phyloP scores from a whole-genome alignment of 2,329 filamentous ascomycete genomes.

The Cryphonectria carpinicola region DNA sequence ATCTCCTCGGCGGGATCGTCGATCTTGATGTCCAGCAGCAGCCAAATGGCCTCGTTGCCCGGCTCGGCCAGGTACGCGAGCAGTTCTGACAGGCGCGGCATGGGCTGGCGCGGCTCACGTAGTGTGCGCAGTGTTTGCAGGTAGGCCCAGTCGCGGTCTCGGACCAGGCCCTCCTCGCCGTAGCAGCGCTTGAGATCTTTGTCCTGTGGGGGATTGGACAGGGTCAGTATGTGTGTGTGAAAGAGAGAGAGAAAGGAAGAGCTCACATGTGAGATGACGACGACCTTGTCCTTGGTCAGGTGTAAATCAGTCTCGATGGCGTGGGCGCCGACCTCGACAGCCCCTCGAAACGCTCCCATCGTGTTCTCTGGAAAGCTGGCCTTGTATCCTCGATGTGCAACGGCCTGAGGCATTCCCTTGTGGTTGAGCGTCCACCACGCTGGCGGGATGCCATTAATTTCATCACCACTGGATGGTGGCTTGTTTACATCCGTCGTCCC shows the following conservation, averaged over 20 bases:
- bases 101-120: constrained; percentile 66
- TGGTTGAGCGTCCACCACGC: constrained; percentile 17
- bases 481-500: neutral
- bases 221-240: constrained; percentile 42
- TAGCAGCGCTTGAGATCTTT: constrained; percentile 79
- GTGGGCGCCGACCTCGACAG: constrained; percentile 73
- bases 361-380: constrained; percentile 83
- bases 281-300: constrained; percentile 78
- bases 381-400: constrained; percentile 81
- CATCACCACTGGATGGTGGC: neutral
- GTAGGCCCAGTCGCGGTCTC: constrained; percentile 77
- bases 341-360: constrained; percentile 75
- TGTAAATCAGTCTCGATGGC: constrained; percentile 90
- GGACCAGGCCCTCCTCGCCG: constrained; percentile 71
- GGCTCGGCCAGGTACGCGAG: constrained; percentile 71
- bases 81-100: constrained; percentile 77
- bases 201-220: constrained; percentile 48
- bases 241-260: neutral
- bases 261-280: constrained; percentile 80
- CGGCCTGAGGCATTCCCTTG: constrained; percentile 64
- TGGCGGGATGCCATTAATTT: constrained; percentile 19
- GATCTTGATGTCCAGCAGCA: constrained; percentile 88
- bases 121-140: constrained; percentile 70
- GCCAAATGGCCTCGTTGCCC: constrained; percentile 71
- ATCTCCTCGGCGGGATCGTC: constrained; percentile 73